Evolutionary conservation across 257 asterid species (phyloP), one percentile per base, ranked within the genome.

Genomic region (Anisodus acutangulus): DNA sequence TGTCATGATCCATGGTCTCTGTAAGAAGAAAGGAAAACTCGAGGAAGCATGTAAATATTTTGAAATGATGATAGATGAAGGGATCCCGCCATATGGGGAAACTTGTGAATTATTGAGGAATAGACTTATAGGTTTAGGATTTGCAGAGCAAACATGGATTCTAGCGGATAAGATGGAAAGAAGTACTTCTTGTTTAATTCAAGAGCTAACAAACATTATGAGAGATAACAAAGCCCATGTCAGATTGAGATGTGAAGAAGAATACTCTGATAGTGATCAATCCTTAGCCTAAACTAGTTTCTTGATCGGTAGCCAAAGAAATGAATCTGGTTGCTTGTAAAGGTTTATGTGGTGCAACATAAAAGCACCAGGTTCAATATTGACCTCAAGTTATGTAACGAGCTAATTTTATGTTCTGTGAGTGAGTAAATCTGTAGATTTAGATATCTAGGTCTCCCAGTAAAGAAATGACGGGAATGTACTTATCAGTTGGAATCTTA

Each of bases 1-100:
- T 22, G 99, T 95, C 2, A 93, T 95, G 98, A 84, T 95, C 71
- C 99, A 95, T 86, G 97, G 98, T 22, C 89, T 94, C 62, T 94
- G 95, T 87, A 90, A 84, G 91, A 92, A 93, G 91, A 92, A 89
- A 85, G 90, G 88, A 80, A 93, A 94, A 83, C 89, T 92, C 5
- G 95, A 93, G 47, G 97, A 91, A 31, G 98, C 98, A 37, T 93
- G 88, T 59, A 92, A 85, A 62, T 93, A 92, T 74, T 95, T 93
- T 45, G 97, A 89, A 74, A 86, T 89, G 93, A 94, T 95, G 99
- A 86, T 95, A 80, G 99, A 94, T 80, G 98, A 91, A 88, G 99
- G 97, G 86, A 86, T 94, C 71, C 97, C 97, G 0, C 98, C 98
- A 17, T 91, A 89, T 80, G 49, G 68, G 11, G 69, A 89, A n/a